A percentile compares a stretch with the other conserved stretches of the same genome.
Conservation (phyloP, 257 asterid genomes). For the Solanum ahanhuiri region DNA sequence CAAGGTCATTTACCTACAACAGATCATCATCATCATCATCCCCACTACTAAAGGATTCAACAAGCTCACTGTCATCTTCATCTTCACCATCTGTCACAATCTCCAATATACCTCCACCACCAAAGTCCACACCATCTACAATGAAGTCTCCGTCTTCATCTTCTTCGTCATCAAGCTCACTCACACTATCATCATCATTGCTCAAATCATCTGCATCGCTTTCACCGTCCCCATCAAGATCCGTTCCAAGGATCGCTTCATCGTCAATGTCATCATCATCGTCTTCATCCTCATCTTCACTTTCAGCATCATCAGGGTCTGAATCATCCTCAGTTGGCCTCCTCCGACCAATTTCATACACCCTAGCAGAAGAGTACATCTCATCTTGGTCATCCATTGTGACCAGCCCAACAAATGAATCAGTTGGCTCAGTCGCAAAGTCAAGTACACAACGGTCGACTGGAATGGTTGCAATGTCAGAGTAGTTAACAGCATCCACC, state of each 20-base stretch:
- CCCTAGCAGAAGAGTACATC: slow-evolving; percentile 92
- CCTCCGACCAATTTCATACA: slow-evolving; percentile 86
- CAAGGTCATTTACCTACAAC: background rate
- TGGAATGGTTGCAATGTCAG: slow-evolving; percentile 85
- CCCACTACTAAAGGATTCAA: slow-evolving; percentile 63
- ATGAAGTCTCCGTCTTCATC: slow-evolving; percentile 74
- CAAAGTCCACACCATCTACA: slow-evolving; percentile 50
- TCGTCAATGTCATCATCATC: slow-evolving; percentile 46
- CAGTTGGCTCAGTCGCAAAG: slow-evolving; percentile 86
- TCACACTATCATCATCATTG: slow-evolving; percentile 45
- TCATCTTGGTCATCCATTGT: slow-evolving; percentile 94
- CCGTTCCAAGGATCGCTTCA: slow-evolving; percentile 49
- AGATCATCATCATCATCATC: slow-evolving; percentile 71
- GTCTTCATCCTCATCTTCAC: slow-evolving; percentile 76
- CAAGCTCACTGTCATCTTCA: slow-evolving; percentile 50
- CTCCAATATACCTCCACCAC: slow-evolving; percentile 46
- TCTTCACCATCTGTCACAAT: slow-evolving; percentile 63
- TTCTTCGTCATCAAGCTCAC: slow-evolving; percentile 73
- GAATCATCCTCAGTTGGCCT: slow-evolving; percentile 93
- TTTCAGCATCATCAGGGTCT: slow-evolving; percentile 95
- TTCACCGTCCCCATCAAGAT: slow-evolving; percentile 57
- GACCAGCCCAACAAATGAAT: slow-evolving; percentile 85
- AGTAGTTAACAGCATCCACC: slow-evolving; percentile 81
- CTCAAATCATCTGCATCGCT: slow-evolving; percentile 68
- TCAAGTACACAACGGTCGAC: slow-evolving; percentile 94